Percentiles rank a stretch among this genome's conserved stretches.
Conservation (phyloP, 257 asterid species). For the Solanum clarkiae region DNA sequence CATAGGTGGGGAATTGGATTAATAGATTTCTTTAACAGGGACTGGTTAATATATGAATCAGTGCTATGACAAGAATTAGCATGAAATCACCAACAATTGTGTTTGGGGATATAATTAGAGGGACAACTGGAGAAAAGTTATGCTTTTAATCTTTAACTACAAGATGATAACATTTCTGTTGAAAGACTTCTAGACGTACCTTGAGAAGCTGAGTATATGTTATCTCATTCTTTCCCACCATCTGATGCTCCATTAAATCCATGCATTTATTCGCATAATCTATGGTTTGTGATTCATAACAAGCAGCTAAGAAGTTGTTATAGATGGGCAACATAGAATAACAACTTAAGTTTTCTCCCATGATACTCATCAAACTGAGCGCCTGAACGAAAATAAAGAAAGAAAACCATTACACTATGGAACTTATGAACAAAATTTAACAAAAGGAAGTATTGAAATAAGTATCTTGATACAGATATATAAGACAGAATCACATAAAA, state of each 20-base stretch:
- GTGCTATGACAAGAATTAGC: background rate
- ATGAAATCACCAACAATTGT: background rate
- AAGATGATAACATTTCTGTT: background rate
- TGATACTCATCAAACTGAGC: conserved; percentile 32
- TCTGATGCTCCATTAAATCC: conserved; percentile 61
- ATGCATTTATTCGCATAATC: conserved; percentile 50
- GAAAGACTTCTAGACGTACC: conserved; percentile 29
- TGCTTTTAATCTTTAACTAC: background rate
- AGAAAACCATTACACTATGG: background rate
- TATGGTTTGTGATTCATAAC: conserved; percentile 28
- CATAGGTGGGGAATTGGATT: background rate
- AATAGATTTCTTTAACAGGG: background rate
- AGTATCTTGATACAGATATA: background rate
- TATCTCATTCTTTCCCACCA: conserved; percentile 56
- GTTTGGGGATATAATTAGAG: background rate
- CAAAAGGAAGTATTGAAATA: background rate
- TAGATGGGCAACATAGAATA: conserved; percentile 46
- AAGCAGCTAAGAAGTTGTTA: conserved; percentile 54
- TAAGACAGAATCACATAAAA: background rate
- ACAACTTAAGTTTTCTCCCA: conserved; percentile 33
- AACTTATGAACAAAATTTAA: background rate
- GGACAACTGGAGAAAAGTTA: background rate
- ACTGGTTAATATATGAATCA: background rate
- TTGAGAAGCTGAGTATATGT: conserved; percentile 66
- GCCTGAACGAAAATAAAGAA: conserved; percentile 41